phyloP scores from a whole-genome alignment of 331 rosid genomes.

The Malus hybrid region DNA sequence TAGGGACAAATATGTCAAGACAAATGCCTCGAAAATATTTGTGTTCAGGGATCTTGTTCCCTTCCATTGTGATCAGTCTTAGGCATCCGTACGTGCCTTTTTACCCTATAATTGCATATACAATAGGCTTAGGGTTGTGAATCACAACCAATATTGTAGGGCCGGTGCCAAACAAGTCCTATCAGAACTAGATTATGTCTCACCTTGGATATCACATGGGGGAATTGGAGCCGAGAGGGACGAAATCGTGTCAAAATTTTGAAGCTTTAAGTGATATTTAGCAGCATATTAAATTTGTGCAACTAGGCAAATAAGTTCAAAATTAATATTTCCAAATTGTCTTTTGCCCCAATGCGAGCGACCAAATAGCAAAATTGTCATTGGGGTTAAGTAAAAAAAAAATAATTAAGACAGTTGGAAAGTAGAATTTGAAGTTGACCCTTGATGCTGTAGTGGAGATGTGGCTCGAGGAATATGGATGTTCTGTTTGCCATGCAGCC shows the following conservation, averaged over 20 bases:
- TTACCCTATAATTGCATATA: conserved; percentile 17
- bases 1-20: conserved; percentile 44
- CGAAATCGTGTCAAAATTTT: conserved; percentile 11
- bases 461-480: conserved; percentile 53
- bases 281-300: conserved; percentile 1
- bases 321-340: conserved; percentile 24
- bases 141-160: conserved; percentile 54
- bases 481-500: not conserved
- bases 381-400: conserved; percentile 23
- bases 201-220: conserved; percentile 41
- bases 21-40: conserved; percentile 44
- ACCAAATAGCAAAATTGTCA: conserved; percentile 23
- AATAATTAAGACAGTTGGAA: conserved; percentile 36
- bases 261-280: not conserved
- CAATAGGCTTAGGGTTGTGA: conserved; percentile 17
- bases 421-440: conserved; percentile 15
- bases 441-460: not conserved
- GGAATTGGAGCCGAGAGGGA: conserved; percentile 21
- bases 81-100: conserved; percentile 35
- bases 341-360: conserved; percentile 31
- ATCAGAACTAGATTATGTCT: conserved; percentile 32
- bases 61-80: conserved; percentile 22
- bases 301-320: conserved; percentile 44
- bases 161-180: conserved; percentile 49
- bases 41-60: conserved; percentile 63